Evolutionary conservation across 1,284 basidiomycete genomes (phyloP), one percentile per base, ranked within the genome.

Genomic region (Naganishia sp.): DNA sequence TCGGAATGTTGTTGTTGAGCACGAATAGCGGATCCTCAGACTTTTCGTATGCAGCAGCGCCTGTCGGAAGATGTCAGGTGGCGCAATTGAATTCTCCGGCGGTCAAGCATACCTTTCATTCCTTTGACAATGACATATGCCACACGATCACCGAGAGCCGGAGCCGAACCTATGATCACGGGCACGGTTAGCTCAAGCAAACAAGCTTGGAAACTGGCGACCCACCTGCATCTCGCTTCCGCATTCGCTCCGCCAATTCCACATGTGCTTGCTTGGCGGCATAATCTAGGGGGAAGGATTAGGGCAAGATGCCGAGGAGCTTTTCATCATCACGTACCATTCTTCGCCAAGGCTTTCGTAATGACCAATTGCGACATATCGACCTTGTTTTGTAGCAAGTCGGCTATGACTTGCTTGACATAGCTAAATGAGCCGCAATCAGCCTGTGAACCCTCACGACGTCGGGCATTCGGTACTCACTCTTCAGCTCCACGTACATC

Each of bases 341-440:
- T 83, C 81, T 97, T 98, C 0, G 94, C 83, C 18, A 97, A 82
- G 0, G 94, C 94, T 75, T 98, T 98, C 7, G 94, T 97, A 73
- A 98, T 98, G 73, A 98, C 94, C 21, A 98, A 84, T 75, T 97
- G 94, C 9, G 94, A 96, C 90, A 98, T 94, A 77, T 98, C 94
- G 60, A 98, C 84, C 79, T 90, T 94, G 80, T 97, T 97, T 76
- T 95, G 94, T 32, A 98, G 81, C 1, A 98, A 83, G 73, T 97
- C 94, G 0, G 93, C 86, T 69, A 97, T 97, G 43, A 87, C 88
- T 70, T 90, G 90, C 79, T 98, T 97, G 60, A 89, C 88, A 75
- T 96, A 97, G 28, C 92, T 95, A 69, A 5, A n/a, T 57, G 28
- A 54, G 41, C 25, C 32, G 69, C 62, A 23, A 47, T 43, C 23